Conservation (phyloP, 2,329 filamentous ascomycete genomes). For the Alternaria angustiovoidea region DNA sequence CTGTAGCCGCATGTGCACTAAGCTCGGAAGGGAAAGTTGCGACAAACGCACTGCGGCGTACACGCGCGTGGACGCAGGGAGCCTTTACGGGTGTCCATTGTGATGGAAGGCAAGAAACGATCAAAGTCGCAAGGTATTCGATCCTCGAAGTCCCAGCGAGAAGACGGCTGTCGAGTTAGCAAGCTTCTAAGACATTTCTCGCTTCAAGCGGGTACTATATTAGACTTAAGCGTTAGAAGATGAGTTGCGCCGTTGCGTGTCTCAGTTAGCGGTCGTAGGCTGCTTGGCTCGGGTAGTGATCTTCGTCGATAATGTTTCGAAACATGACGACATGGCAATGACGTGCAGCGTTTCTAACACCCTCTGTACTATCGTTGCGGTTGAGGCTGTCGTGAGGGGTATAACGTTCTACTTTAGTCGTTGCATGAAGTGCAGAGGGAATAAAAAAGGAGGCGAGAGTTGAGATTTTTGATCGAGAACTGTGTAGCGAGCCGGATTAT, state of each 20-base stretch:
- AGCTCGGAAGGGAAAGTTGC: background rate
- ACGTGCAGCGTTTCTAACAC: background rate
- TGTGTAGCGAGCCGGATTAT: background rate
- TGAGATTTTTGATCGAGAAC: background rate
- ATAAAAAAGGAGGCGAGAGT: background rate
- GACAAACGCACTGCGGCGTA: slow-evolving; percentile 19
- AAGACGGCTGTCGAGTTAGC: background rate
- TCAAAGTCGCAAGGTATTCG: background rate
- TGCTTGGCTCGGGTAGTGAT: background rate
- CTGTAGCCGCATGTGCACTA: background rate
- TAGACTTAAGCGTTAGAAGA: background rate
- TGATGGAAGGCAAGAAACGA: background rate
- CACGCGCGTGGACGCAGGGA: slow-evolving; percentile 12
- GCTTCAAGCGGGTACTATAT: background rate
- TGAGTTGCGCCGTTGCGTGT: slow-evolving; percentile 7
- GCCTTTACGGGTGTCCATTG: slow-evolving; percentile 22
- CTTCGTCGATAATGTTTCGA: background rate
- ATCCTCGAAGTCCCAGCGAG: background rate
- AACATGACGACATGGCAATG: background rate
- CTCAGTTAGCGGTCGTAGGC: slow-evolving; percentile 1
- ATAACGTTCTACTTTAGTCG: background rate
- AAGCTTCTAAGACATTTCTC: background rate
- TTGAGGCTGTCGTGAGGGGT: background rate
- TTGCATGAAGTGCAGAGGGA: background rate
- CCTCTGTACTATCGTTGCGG: background rate